Evolutionary conservation across 139 green algal species (phyloP).

Genomic region (Chlorella sp.): DNA sequence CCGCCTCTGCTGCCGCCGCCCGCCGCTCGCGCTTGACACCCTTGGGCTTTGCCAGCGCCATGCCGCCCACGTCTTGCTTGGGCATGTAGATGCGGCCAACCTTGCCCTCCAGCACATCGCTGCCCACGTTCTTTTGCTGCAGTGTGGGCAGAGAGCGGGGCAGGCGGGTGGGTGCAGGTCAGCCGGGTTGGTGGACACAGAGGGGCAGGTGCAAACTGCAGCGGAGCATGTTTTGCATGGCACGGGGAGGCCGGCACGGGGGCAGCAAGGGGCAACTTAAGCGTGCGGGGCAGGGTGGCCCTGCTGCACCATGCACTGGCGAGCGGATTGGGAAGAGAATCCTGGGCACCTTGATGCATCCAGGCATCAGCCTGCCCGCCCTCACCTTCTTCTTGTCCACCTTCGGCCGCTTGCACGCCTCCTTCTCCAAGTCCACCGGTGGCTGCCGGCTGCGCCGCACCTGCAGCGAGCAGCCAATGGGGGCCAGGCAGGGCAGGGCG

Average conservation of each 20-base stretch:
- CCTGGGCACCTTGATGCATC: too few species aligned
- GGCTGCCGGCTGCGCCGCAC: constrained; percentile 73
- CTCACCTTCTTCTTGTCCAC: constrained; percentile 82
- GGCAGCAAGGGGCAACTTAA: too few species aligned
- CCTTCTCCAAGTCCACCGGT: constrained; percentile 79
- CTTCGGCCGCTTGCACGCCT: constrained; percentile 82
- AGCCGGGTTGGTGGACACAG: too few species aligned
- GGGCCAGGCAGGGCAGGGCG: too few species aligned
- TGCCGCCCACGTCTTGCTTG: constrained; percentile 81
- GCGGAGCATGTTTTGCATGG: too few species aligned
- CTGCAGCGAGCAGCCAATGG: too few species aligned
- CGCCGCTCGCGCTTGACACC: constrained; percentile 79
- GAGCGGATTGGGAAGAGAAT: too few species aligned
- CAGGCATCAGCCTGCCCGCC: not conserved
- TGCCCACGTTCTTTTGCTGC: constrained; percentile 91
- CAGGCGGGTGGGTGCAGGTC: too few species aligned
- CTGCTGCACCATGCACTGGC: too few species aligned
- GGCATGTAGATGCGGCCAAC: constrained; percentile 96
- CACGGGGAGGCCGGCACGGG: too few species aligned
- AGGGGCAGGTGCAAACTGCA: too few species aligned
- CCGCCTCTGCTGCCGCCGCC: constrained; percentile 49
- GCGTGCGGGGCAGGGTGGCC: too few species aligned
- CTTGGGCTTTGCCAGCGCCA: constrained; percentile 90
- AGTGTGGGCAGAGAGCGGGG: not conserved
- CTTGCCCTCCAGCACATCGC: constrained; percentile 82